Evolutionary conservation across 176 grass and related monocot species (phyloP), one percentile per base, ranked within the genome.

Genomic region (Hsuehochloa calcarea): DNA sequence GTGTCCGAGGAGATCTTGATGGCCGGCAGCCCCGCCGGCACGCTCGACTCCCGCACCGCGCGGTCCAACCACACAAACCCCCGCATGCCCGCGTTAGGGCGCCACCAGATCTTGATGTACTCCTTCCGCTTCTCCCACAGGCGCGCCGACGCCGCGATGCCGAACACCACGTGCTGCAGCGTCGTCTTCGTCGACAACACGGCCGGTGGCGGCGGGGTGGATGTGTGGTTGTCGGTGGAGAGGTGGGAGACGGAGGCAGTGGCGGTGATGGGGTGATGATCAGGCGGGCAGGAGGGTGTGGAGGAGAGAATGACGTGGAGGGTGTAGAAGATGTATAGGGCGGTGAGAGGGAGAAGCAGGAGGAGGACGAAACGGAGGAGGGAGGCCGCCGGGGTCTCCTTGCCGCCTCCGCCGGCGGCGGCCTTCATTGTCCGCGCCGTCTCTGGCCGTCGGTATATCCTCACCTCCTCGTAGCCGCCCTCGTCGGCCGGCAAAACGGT

Each of bases 51-150:
- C 26, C 79, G 83, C 47, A 99, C 96, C 29, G 22, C 84, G 72
- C 75, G 85, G 81, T 99, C 97, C 25, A 99, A 88, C 97, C 93
- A 99, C 54, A 99, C 93, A 78, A 91, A 91, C 6, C 97, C 97
- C 1, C 97, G 88, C 97, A 99, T 94, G 80, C 41, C 85, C 68
- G 66, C 39, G 90, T 2, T 45, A 45, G 93, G 93, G 3, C 75
- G 90, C 90, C 88, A 96, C 93, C 97, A 99, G 11, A 94, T 70
- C 84, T 88, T 99, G 87, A 99, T 99, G 86, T 99, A 99, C 46
- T 95, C 93, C 72, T 87, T 92, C 17, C 93, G 75, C 70, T 83
- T 83, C 23, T 92, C 93, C 90, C 93, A 95, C 3, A 92, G 43
- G 11, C 65, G 70, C n/a, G 88, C 79, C 37, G 93, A 95, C 15